Evolutionary conservation across 1,139 yeast species (phyloP).

Genomic region (Candida gigantensis): DNA sequence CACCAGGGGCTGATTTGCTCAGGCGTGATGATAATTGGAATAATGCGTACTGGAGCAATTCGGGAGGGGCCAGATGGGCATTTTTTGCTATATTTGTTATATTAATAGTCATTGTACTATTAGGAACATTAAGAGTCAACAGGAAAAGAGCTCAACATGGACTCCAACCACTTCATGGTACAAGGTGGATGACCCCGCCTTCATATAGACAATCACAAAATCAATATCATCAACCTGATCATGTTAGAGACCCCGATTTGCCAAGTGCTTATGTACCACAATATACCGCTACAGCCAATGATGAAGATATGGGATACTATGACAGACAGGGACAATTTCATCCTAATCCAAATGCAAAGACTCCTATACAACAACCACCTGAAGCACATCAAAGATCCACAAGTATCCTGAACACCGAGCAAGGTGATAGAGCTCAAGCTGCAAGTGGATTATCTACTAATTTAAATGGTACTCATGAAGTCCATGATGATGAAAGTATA

Average conservation of each 20-base stretch:
- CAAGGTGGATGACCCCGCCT: constrained; percentile 93
- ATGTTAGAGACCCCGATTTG: constrained; percentile 33
- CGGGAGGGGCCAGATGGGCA: constrained; percentile 55
- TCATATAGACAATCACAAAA: constrained; percentile 74
- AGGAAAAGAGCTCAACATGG: constrained; percentile 62
- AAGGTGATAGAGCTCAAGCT: not conserved
- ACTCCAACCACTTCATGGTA: constrained; percentile 71
- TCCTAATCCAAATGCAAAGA: constrained; percentile 22
- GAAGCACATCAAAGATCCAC: constrained; percentile 1
- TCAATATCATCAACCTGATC: constrained; percentile 50
- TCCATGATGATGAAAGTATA: not conserved
- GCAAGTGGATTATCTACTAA: not conserved
- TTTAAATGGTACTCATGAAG: not conserved
- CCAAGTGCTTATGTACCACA: constrained; percentile 58
- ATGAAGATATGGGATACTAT: constrained; percentile 78
- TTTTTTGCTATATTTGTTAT: constrained; percentile 55
- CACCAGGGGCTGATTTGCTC: not conserved
- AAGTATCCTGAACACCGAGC: not conserved
- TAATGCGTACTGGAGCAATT: constrained; percentile 23
- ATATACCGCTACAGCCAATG: constrained; percentile 59
- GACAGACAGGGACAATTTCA: constrained; percentile 64
- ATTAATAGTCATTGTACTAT: constrained; percentile 48
- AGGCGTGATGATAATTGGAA: constrained; percentile 15
- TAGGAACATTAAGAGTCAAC: constrained; percentile 60
- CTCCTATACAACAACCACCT: not conserved